These are phyloP conservation scores for Batrachochytrium dendrobatidis DNA, from an alignment of 371 early-diverging fungal genomes.

Conservation along the genomic window DNA sequence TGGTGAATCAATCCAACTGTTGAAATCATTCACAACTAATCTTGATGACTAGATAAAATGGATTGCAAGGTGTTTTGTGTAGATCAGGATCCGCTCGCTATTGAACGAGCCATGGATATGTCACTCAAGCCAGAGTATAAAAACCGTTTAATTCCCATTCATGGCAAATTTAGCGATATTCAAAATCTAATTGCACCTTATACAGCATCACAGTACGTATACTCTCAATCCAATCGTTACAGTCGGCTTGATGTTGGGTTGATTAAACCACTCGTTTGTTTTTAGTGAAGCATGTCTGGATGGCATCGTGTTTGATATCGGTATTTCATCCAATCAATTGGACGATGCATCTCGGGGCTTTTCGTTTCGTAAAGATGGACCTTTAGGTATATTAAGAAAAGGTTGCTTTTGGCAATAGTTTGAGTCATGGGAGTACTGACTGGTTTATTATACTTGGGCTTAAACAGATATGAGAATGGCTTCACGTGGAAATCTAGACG, in stretches of 20 bases:
- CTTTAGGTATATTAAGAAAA: constrained; percentile 64
- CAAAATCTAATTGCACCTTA: constrained; percentile 8
- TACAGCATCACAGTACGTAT: constrained; percentile 9
- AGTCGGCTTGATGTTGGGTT: not conserved
- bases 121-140: constrained; percentile 31
- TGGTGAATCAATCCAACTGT: not conserved
- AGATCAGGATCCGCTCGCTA: constrained; percentile 65
- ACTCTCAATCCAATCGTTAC: not conserved
- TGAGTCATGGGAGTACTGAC: too few relatives aligned
- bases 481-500: constrained; percentile 7
- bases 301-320: constrained; percentile 70
- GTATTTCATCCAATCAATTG: constrained; percentile 51
- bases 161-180: constrained; percentile 49
- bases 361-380: constrained; percentile 58
- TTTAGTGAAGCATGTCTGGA: constrained; percentile 38
- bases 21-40: not conserved
- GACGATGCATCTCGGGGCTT: constrained; percentile 61
- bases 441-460: constrained; percentile 31
- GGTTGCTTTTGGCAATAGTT: too few relatives aligned
- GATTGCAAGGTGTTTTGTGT: constrained; percentile 60
- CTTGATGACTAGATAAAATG: constrained; percentile 31
- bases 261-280: too few relatives aligned
- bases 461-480: constrained; percentile 28
- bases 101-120: constrained; percentile 47
- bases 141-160: constrained; percentile 14